Evolutionary conservation across 352 stramenopile genomes (phyloP), one percentile per base, ranked within the genome.

Genomic region (Heterotrichella gracilis): DNA sequence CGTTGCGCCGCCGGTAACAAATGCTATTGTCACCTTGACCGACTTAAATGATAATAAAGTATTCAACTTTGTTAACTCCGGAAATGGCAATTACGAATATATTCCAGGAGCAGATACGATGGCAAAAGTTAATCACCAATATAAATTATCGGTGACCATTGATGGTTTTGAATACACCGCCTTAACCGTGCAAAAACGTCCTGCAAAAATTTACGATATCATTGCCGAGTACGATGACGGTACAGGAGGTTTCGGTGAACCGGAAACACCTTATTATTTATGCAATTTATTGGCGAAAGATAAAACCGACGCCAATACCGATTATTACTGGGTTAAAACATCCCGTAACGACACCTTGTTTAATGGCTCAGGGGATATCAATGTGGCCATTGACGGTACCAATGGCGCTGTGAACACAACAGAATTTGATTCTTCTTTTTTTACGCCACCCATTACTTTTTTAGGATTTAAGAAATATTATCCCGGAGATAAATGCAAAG

Each of bases 391-490:
- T 53, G 32, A 53, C 32, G 32, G 32, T n/a, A 53, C 32, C 32
- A 53, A 53, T n/a, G 32, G 32, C 32, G 32, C n/a, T 9, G 32
- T 53, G 9, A 53, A 9, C n/a, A n/a, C 9, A 17, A 17, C n/a
- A 53, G n/a, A 9, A 9, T 9, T 53, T 53, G 32, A 53, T 53
- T 53, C 32, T n/a, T 17, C 32, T 53, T 9, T 17, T n/a, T 53
- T 53, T 53, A 53, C 32, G n/a, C 32, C 32, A 53, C 32, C 32
- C 32, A n/a, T 53, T 53, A 53, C 32, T 53, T 53, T 53, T n/a
- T 17, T 53, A 53, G 32, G 32, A 17, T 53, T 53, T n/a, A 53
- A n/a, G 32, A 9, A 53, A 53, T 53, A 53, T n/a, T 17, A 53
- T n/a, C 9, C 9, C 32, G 32, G 32, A 53, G n/a, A 53, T 53